Evolutionary conservation across 257 asterid species (phyloP), one percentile per base, ranked within the genome.

Genomic region (Solanum medicagineum): DNA sequence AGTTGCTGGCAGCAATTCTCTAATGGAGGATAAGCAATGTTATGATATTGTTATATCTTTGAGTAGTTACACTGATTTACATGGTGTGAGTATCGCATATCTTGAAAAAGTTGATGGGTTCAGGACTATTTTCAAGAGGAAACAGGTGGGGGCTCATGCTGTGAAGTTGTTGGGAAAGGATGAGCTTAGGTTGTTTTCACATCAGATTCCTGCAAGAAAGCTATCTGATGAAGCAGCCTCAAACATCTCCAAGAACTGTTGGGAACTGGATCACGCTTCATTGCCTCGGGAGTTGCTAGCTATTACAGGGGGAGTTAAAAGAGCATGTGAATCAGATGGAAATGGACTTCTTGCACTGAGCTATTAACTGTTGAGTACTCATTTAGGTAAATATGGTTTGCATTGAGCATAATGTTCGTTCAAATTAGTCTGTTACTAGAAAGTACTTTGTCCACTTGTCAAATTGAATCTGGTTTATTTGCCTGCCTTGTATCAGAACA

Each of bases 201-300:
- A 95, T 90, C 97, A 86, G 86, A 95, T 96, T 88, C 97, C 97
- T 45, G 95, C 97, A 44, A 94, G 89, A 89, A 94, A 92, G 86
- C 95, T 96, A 63, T 88, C 94, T 22, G 95, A 95, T 36, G 91
- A 92, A 85, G 98, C 93, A 90, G 90, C 90, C 29, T 79, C 90
- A 5, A 89, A 87, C 77, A 96, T 96, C 89, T 91, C 95, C 22
- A 92, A 90, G 87, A 88, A 91, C 87, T 95, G 98, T 86, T 96
- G 99, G 99, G 98, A 94, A 87, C 92, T 96, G 12, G 98, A 96
- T 89, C 96, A 97, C 59, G 89, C 93, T 68, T 90, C 98, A 47
- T 91, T 95, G 86, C 87, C 92, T 87, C 90, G 90, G 8, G 84
- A 88, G 87, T 65, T 83, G 83, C 91, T 88, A 83, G 70, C 69